Conservation (phyloP, 257 asterid genomes). For the Prunella vulgaris region DNA sequence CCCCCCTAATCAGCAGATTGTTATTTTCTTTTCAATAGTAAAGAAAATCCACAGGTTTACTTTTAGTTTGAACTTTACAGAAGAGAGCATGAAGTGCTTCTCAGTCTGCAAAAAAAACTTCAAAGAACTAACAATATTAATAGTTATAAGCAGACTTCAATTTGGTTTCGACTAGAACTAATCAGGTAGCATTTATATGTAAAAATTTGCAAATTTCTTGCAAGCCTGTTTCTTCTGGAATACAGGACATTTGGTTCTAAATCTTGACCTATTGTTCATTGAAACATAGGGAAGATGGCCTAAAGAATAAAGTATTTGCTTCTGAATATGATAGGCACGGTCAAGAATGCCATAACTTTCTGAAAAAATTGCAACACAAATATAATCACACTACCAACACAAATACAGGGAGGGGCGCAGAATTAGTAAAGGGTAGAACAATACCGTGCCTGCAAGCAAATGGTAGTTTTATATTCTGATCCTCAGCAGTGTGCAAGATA, state of each 20-base stretch:
- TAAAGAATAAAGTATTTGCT: not conserved
- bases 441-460: conserved; percentile 98
- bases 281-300: not conserved
- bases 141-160: not conserved
- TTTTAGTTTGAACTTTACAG: not conserved
- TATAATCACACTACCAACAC: not conserved
- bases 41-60: not conserved
- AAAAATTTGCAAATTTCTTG: not conserved
- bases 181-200: not conserved
- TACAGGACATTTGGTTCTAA: not conserved
- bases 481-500: conserved; percentile 89
- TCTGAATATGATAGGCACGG: not conserved
- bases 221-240: not conserved
- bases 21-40: not conserved
- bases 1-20: not conserved
- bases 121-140: too few species aligned
- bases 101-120: not conserved
- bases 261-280: not conserved
- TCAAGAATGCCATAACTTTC: not conserved
- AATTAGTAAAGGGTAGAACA: conserved; percentile 28
- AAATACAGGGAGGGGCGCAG: not conserved
- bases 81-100: not conserved
- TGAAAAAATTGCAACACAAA: not conserved
- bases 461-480: conserved; percentile 75
- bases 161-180: not conserved